Evolutionary conservation across 768 basidiomycete species (phyloP), one percentile per base, ranked within the genome.

Genomic region (Serendipita indica): DNA sequence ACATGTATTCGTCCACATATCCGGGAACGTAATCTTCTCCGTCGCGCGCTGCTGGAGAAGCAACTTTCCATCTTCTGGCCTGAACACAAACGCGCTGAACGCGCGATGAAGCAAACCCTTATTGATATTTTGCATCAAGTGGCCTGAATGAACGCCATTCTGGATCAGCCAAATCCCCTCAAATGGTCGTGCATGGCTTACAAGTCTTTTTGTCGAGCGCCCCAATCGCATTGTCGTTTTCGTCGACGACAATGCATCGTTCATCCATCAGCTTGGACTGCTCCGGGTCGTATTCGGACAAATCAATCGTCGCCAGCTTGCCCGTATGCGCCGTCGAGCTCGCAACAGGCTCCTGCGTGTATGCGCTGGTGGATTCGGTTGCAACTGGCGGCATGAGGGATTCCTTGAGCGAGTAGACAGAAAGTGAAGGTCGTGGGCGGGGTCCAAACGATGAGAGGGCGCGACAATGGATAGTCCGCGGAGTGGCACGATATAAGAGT

Each of bases 1-100:
- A 69, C 96, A 99, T 5, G 96, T 98, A 72, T 99, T 99, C 32
- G 96, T 99, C 96, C 96, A 99, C 92, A 97, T 92, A 65, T 89
- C 79, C 3, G 96, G 96, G 74, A 99, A 99, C 4, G 96, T 99
- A 68, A 99, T 99, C 76, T 99, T 99, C 74, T 94, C 92, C n/a
- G 83, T 76, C 18, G 96, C 96, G 34, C 96, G 81, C 70, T 91
- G 90, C 69, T 99, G 96, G 43, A 99, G 78, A 27, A 99, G 76
- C 16, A 99, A 78, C 70, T 84, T 88, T 45, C 96, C 96, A 69
- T 97, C 91, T 12, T 82, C 81, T 2, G 96, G 96, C 34, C 91
- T 77, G 76, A 98, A 99, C 63, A 97, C 79, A 70, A 99, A 98
- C 33, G 85, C 93, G 60, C 93, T 97, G 75, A 99, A 99, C 16